Base-by-base conservation (phyloP, 2,329 filamentous ascomycete genomes). In the Cytospora chrysosperma region DNA sequence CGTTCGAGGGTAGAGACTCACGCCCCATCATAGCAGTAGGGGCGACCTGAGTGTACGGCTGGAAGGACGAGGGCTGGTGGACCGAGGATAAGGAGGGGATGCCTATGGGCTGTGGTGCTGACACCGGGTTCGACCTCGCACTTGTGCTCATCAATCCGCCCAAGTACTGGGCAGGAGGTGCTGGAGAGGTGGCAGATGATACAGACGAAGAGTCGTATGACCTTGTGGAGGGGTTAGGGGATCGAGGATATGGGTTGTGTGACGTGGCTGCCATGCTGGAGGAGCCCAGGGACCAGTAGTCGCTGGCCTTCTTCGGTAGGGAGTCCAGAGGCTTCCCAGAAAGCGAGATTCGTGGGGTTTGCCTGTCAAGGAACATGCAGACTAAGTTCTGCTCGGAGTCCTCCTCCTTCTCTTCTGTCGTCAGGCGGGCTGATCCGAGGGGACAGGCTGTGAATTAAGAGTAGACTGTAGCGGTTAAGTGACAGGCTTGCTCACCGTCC, bases 161-260 rank as follows among this genome's bases (percentile, higher is more conserved):
- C 55, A 83, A 73, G 72, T 85, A 85, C 70, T 82, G 80, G 66
- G 80, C 75, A 62, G 81, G 77, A 61, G 81, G 79, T 68, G 81
- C 81, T 56, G 85, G 85, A 24, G 86, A 88, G 30, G 85, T 82
- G 62, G 84, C 81, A 63, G 85, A 87, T 28, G 85, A 86, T 69
- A 86, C 83, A 55, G 85, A 86, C 13, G 85, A 87, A 65, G 85
- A 87, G 75, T 86, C 84, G 80, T 86, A 88, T 68, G 85, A 87
- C 74, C 81, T 80, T 67, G 81, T 83, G 68, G 85, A 86, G 65
- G 79, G 80, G 74, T 86, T 86, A 65, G 86, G 85, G 63, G 85
- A 88, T 75, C 84, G 85, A 70, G 83, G 76, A 73, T 84, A 87
- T 56, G 80, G 76, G 72, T 81, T 84, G 76, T 87, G 84, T 70